Base-by-base conservation (phyloP, 192 early-diverging fungal genomes). In the Podila verticillata region DNA sequence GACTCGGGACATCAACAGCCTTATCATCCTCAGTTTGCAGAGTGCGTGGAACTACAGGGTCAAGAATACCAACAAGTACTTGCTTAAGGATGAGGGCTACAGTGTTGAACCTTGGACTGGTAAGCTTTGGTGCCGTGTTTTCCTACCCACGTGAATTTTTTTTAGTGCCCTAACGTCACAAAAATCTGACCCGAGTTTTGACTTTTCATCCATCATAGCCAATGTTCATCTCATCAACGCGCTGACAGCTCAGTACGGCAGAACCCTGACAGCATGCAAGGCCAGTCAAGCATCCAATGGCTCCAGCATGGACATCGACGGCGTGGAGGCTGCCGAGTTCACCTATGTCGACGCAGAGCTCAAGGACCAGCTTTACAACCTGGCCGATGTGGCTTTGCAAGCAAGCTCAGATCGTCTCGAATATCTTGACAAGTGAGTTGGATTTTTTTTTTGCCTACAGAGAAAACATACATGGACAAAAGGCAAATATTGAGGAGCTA, bases 21-120 rank as follows among this genome's bases (percentile, higher is more conserved):
- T 80, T 24, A n/a, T 72, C 26, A 54, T 80, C 12, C 61, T 68
- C 56, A 68, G 65, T 62, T 17, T 80, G 28, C 77, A 70, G 2
- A 67, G 65, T 15, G 77, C 77, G 0, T 80, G 77, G 77, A 80
- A 65, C n/a, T 80, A 72, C 35, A 62, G 77, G 31, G 65, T 31
- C n/a, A 39, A 68, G 48, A 72, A 72, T n/a, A 57, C 65, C 26
- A 49, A 56, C 24, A 80, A 44, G 30, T 80, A 80, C 49, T 54
- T 65, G 3, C 66, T 80, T 26, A 36, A 72, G 17, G 58, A 26
- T 47, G 62, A 31, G n/a, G 61, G 39, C 7, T 44, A 65, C 30
- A 63, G 56, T 57, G 6, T 72, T 20, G 77, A 72, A 57, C 77
- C 77, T 15, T 80, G 77, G 77, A 80, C 77, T 63, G 77, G 77